These are phyloP conservation scores for Sistotremastrum niveocremeum DNA, from an alignment of 768 basidiomycete genomes.

Conservation along the genomic window DNA sequence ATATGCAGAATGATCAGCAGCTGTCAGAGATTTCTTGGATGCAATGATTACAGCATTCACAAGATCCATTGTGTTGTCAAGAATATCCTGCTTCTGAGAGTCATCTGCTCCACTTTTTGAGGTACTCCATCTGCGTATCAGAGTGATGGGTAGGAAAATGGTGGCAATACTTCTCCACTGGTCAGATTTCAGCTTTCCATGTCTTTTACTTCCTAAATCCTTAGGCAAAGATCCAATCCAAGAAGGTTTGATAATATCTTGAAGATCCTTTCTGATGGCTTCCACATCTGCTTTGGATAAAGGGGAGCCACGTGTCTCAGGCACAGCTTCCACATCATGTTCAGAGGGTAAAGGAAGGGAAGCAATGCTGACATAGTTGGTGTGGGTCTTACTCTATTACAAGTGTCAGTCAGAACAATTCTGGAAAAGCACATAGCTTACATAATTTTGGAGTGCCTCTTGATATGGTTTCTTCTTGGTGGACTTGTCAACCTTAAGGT, in stretches of 20 bases:
- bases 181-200: constrained; percentile 21
- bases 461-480: no score
- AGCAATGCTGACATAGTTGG: neutral
- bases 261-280: constrained; percentile 8
- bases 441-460: no score
- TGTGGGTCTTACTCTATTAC: neutral
- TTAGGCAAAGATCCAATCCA: constrained; percentile 14
- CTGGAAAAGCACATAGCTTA: neutral
- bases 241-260: constrained; percentile 8
- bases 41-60: constrained; percentile 16
- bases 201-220: constrained; percentile 14
- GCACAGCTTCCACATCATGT: neutral
- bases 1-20: constrained; percentile 9
- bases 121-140: constrained; percentile 13
- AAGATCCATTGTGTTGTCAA: constrained; percentile 18
- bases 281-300: constrained; percentile 1
- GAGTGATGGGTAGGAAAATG: constrained; percentile 16
- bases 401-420: no score
- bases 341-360: neutral
- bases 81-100: constrained; percentile 6
- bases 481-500: no score
- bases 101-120: neutral
- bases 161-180: constrained; percentile 18
- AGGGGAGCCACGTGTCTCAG: no score
- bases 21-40: constrained; percentile 10